Conservation (phyloP, 495 filamentous ascomycete species). For the Neurospora tetrasperma region DNA sequence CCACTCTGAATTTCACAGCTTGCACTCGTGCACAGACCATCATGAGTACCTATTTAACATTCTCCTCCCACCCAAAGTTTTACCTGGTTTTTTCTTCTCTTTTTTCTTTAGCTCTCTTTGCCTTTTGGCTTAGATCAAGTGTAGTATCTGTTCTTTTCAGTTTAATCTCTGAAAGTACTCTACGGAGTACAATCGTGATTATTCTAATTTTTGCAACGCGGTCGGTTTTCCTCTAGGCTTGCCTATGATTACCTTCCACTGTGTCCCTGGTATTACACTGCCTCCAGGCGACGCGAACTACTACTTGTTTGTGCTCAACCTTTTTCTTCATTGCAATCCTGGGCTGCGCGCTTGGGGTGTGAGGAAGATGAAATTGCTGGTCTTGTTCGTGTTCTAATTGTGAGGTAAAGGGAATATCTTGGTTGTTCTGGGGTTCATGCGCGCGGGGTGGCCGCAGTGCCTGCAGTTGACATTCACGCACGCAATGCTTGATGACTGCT, state of each 20-base stretch:
- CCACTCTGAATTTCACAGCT: neutral
- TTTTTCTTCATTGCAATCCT: conserved; percentile 38
- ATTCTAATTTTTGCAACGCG: conserved; percentile 61
- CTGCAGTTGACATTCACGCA: neutral
- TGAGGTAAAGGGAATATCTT: neutral
- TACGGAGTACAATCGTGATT: conserved; percentile 71
- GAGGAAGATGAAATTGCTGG: conserved; percentile 59
- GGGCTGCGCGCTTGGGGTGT: conserved; percentile 45
- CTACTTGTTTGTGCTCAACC: conserved; percentile 1
- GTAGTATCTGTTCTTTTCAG: conserved; percentile 99
- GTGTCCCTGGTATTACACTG: conserved; percentile 84
- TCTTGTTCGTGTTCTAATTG: too few species aligned
- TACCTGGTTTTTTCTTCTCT: conserved; percentile 9
- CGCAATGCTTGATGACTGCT: neutral
- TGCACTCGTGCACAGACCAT: conserved; percentile 10
- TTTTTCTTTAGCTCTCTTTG: conserved; percentile 30
- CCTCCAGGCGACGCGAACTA: conserved; percentile 69
- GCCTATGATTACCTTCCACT: conserved; percentile 58
- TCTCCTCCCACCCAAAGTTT: neutral
- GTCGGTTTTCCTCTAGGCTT: conserved; percentile 50
- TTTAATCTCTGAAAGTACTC: conserved; percentile 70
- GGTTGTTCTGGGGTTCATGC: neutral
- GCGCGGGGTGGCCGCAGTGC: neutral
- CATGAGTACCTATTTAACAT: conserved; percentile 2
- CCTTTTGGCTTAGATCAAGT: conserved; percentile 95